These are phyloP conservation scores for Catunica adiposa DNA, from an alignment of 2,329 filamentous ascomycete genomes.

Conservation along the genomic window DNA sequence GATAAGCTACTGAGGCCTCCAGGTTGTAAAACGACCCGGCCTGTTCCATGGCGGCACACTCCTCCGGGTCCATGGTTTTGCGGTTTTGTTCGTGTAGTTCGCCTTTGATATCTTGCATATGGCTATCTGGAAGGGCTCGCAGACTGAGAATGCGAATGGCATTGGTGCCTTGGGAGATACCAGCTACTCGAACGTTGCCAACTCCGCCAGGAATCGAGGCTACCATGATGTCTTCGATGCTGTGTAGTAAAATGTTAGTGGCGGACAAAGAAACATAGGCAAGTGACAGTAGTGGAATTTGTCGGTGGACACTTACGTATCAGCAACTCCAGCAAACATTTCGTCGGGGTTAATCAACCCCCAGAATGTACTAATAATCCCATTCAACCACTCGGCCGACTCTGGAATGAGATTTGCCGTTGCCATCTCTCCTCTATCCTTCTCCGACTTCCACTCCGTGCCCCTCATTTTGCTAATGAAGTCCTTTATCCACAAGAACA, in stretches of 20 bases:
- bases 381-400: conserved; percentile 94
- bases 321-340: conserved; percentile 83
- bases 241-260: conserved; percentile 16
- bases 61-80: conserved; percentile 68
- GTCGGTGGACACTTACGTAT: conserved; percentile 36
- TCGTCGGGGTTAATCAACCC: conserved; percentile 87
- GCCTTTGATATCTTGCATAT: conserved; percentile 68
- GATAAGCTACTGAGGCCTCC: conserved; percentile 79
- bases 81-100: conserved; percentile 64
- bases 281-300: fast-evolving
- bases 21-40: conserved; percentile 88
- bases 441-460: conserved; percentile 76
- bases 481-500: conserved; percentile 84
- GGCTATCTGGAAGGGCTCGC: conserved; percentile 60
- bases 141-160: conserved; percentile 77
- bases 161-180: conserved; percentile 87
- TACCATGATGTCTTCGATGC: conserved; percentile 71
- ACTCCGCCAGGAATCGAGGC: conserved; percentile 81
- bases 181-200: conserved; percentile 85
- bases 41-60: conserved; percentile 75
- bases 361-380: conserved; percentile 70
- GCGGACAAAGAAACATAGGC: too few relatives aligned
- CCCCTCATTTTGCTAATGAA: conserved; percentile 67
- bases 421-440: conserved; percentile 68
- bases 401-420: conserved; percentile 81